These are phyloP conservation scores for Yamadazyma sp. DNA, from an alignment of 1,139 yeast genomes.

Conservation along the genomic window DNA sequence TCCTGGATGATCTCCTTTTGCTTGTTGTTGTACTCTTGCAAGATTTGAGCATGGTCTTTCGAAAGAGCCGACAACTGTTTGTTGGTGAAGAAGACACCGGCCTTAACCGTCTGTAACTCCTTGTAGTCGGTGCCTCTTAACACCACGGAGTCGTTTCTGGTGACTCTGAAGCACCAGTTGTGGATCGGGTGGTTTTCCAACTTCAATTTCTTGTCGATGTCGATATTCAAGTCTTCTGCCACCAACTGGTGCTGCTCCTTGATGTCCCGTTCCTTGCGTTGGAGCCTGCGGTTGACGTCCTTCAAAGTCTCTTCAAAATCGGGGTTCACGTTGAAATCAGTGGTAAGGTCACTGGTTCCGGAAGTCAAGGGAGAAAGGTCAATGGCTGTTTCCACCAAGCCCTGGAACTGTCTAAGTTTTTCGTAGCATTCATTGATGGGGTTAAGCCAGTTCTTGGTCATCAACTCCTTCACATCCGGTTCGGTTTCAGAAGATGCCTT, in stretches of 20 bases:
- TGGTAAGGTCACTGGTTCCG: constrained; percentile 35
- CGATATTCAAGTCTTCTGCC: constrained; percentile 76
- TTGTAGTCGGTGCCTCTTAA: constrained; percentile 67
- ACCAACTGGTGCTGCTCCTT: constrained; percentile 59
- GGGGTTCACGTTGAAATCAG: constrained; percentile 83
- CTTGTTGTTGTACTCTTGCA: constrained; percentile 66
- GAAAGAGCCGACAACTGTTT: constrained; percentile 59
- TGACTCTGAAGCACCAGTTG: constrained; percentile 93
- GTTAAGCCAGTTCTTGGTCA: constrained; percentile 53
- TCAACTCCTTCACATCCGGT: constrained; percentile 30
- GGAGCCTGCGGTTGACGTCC: constrained; percentile 58
- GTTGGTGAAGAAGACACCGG: constrained; percentile 91
- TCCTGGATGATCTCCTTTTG: constrained; percentile 81
- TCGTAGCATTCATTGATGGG: constrained; percentile 52
- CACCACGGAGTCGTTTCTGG: constrained; percentile 83
- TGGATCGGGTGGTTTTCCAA: constrained; percentile 82
- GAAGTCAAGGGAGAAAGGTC: constrained; percentile 78
- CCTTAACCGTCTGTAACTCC: constrained; percentile 88
- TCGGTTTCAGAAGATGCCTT: constrained; percentile 37
- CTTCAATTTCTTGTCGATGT: constrained; percentile 82
- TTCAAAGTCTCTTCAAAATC: constrained; percentile 82
- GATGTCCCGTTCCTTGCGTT: constrained; percentile 55
- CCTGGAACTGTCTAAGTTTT: constrained; percentile 68
- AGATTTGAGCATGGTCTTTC: constrained; percentile 55
- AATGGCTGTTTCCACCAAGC: constrained; percentile 87